These are phyloP conservation scores for Trichoderma guizhouense DNA, from an alignment of 2,329 filamentous ascomycete genomes.

Conservation along the genomic window DNA sequence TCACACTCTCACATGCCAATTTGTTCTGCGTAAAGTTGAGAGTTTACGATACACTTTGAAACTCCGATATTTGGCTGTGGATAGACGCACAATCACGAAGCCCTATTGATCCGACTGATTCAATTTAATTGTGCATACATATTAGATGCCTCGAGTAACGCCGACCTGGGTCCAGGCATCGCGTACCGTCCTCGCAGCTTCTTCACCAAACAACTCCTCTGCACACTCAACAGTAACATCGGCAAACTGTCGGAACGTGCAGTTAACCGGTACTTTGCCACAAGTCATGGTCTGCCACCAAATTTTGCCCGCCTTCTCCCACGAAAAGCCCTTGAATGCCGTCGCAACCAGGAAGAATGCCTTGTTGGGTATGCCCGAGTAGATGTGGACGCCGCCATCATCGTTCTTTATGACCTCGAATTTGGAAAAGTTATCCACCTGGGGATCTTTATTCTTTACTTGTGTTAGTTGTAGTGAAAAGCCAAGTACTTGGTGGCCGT, in stretches of 20 bases:
- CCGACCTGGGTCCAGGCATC: background rate
- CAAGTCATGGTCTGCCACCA: background rate
- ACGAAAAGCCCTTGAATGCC: background rate
- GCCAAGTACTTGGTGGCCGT: too few relatives aligned
- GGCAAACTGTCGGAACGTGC: background rate
- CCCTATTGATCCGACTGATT: background rate
- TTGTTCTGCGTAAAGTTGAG: background rate
- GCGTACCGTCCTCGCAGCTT: background rate
- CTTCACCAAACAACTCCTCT: background rate
- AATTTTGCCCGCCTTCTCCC: background rate
- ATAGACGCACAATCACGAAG: background rate
- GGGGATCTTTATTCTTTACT: slow-evolving; percentile 48
- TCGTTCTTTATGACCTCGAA: slow-evolving; percentile 43
- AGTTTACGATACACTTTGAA: background rate
- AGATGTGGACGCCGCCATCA: slow-evolving; percentile 53
- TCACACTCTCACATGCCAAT: background rate
- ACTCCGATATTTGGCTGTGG: background rate
- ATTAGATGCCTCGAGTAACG: background rate
- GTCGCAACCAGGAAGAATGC: slow-evolving; percentile 50
- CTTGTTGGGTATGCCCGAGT: slow-evolving; percentile 56
- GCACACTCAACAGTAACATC: background rate
- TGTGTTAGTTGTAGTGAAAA: background rate
- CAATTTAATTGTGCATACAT: background rate
- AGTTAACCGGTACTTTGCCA: background rate
- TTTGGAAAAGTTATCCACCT: slow-evolving; percentile 45